These are phyloP conservation scores for Zalaria sp. DNA, from an alignment of 2,329 filamentous ascomycete genomes.

Conservation along the genomic window DNA sequence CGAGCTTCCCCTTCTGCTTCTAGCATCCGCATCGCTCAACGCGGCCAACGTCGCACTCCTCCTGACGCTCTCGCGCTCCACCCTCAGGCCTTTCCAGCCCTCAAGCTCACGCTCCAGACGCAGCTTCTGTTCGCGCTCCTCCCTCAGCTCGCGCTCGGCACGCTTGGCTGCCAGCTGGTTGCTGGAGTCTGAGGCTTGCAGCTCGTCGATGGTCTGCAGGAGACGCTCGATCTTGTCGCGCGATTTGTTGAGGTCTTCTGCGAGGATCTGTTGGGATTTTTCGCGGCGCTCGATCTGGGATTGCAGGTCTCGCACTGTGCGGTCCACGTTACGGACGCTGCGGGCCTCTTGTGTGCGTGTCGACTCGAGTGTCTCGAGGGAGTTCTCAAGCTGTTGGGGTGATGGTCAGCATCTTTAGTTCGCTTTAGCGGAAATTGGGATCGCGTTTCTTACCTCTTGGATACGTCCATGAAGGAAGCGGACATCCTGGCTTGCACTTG, in stretches of 20 bases:
- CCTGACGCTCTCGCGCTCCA: slow-evolving; percentile 39
- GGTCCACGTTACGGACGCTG: slow-evolving; percentile 82
- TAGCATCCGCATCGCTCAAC: slow-evolving; percentile 29
- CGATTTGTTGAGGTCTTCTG: slow-evolving; percentile 71
- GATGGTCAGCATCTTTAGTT: slow-evolving; percentile 13
- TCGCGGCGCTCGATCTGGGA: slow-evolving; percentile 86
- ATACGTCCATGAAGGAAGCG: slow-evolving; percentile 89
- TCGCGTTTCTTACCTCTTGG: slow-evolving; percentile 59
- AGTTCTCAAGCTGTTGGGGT: slow-evolving; percentile 19
- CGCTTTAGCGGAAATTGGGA: slow-evolving; percentile 7
- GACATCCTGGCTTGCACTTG: slow-evolving; percentile 85
- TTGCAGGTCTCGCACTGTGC: slow-evolving; percentile 85
- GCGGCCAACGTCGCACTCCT: slow-evolving; percentile 16
- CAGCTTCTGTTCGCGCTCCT: slow-evolving; percentile 71
- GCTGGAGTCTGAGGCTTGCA: slow-evolving; percentile 74
- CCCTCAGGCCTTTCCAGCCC: slow-evolving; percentile 57
- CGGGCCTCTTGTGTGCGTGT: slow-evolving; percentile 68
- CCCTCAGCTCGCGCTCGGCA: slow-evolving; percentile 76
- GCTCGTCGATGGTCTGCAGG: slow-evolving; percentile 80
- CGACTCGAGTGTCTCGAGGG: slow-evolving; percentile 82
- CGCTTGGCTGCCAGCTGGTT: slow-evolving; percentile 71
- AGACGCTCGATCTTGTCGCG: slow-evolving; percentile 87
- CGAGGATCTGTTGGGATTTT: slow-evolving; percentile 64
- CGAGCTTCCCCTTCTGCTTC: slow-evolving; percentile 28
- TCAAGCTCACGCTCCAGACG: slow-evolving; percentile 82